Evolutionary conservation across 805 yeast genomes (phyloP).

Genomic region (Wickerhamiella azymoides): DNA sequence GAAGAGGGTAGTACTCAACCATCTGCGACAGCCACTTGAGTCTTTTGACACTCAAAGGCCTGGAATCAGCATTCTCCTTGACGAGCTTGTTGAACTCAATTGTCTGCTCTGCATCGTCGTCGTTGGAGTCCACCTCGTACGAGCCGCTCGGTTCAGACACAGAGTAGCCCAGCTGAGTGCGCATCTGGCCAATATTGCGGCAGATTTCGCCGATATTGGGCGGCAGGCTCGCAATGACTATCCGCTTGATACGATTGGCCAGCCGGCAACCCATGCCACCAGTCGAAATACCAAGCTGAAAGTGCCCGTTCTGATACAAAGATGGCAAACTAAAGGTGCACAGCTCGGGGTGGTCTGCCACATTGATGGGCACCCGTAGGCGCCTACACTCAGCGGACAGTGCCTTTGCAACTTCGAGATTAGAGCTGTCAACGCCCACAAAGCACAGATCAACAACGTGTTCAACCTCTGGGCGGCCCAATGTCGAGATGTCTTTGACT

Average conservation of each 20-base stretch:
- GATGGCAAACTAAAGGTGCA: slow-evolving; percentile 71
- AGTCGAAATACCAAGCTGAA: slow-evolving; percentile 75
- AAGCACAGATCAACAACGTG: slow-evolving; percentile 63
- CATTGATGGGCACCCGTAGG: slow-evolving; percentile 69
- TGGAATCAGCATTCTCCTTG: slow-evolving; percentile 2
- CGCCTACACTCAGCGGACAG: slow-evolving; percentile 41
- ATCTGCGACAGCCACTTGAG: slow-evolving; percentile 79
- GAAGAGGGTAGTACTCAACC: slow-evolving; percentile 79
- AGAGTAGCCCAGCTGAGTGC: slow-evolving; percentile 35
- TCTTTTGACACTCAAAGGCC: slow-evolving; percentile 31
- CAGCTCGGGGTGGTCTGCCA: slow-evolving; percentile 53
- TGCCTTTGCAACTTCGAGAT: slow-evolving; percentile 22
- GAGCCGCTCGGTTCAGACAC: not conserved
- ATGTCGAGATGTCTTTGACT: slow-evolving; percentile 32
- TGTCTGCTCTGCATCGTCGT: slow-evolving; percentile 57
- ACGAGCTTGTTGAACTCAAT: slow-evolving; percentile 47
- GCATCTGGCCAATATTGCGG: slow-evolving; percentile 50
- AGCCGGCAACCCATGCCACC: slow-evolving; percentile 81
- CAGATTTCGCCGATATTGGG: slow-evolving; percentile 56
- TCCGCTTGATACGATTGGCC: slow-evolving; percentile 68
- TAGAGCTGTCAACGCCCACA: slow-evolving; percentile 27
- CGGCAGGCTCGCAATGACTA: slow-evolving; percentile 47
- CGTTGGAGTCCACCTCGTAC: slow-evolving; percentile 12
- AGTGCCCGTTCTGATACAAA: slow-evolving; percentile 52
- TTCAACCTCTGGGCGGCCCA: slow-evolving; percentile 53